These are phyloP conservation scores for Salix caprea DNA, from an alignment of 345 rosid genomes.

Conservation along the genomic window DNA sequence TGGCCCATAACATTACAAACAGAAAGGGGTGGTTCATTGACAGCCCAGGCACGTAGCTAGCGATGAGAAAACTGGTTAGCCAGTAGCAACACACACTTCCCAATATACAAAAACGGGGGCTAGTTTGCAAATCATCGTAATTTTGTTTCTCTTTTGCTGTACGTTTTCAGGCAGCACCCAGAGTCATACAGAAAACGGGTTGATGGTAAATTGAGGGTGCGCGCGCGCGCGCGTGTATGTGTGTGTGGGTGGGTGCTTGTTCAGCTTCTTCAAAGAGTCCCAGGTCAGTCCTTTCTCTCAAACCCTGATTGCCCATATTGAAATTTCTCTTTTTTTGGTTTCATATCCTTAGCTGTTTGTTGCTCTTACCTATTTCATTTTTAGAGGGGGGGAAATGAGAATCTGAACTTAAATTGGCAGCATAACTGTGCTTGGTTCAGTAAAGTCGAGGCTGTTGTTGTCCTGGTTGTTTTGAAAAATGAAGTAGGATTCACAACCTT, in stretches of 20 bases:
- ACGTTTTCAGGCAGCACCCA: not conserved
- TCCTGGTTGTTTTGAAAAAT: too few species aligned
- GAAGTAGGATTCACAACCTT: not conserved
- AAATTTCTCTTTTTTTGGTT: too few species aligned
- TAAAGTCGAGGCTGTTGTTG: not conserved
- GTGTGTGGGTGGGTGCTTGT: not conserved
- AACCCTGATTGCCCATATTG: not conserved
- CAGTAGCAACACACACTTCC: not conserved
- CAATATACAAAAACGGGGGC: not conserved
- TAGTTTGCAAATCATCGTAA: not conserved
- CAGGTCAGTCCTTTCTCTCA: constrained; percentile 38
- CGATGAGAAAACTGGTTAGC: too few species aligned
- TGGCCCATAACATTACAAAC: not conserved
- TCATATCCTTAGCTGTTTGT: constrained; percentile 6
- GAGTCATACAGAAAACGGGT: not conserved
- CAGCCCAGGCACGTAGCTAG: not conserved
- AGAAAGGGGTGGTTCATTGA: not conserved
- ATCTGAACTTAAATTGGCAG: too few species aligned
- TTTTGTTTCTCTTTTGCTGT: not conserved
- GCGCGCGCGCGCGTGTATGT: not conserved
- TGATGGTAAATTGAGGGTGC: not conserved
- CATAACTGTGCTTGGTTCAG: not conserved
- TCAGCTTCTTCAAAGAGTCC: constrained; percentile 28
- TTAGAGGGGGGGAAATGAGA: not conserved
- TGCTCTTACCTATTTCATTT: not conserved